These are phyloP conservation scores for Streptanthus diversifolius DNA, from an alignment of 345 rosid species.

Conservation along the genomic window DNA sequence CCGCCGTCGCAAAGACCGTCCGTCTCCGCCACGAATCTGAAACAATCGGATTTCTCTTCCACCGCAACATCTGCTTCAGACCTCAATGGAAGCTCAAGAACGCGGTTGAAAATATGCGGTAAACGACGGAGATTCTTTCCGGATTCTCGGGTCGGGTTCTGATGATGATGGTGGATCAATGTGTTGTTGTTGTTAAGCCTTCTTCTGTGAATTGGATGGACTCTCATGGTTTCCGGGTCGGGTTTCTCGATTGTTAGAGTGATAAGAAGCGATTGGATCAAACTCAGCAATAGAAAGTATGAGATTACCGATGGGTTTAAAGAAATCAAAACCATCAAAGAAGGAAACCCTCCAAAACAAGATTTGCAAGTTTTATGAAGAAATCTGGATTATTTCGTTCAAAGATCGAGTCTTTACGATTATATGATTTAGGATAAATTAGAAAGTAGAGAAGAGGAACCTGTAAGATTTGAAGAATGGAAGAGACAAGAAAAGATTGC, in stretches of 20 bases:
- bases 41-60: slow-evolving; percentile 71
- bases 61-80: slow-evolving; percentile 80
- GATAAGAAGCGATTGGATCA: slow-evolving; percentile 15
- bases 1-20: slow-evolving; percentile 40
- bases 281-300: slow-evolving; percentile 24
- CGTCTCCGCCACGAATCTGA: slow-evolving; percentile 81
- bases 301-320: neutral
- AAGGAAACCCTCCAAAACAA: neutral
- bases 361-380: neutral
- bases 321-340: slow-evolving; percentile 27
- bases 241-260: slow-evolving; percentile 13
- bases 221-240: slow-evolving; percentile 62
- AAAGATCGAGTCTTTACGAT: neutral
- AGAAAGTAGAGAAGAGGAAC: neutral
- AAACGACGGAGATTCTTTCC: slow-evolving; percentile 83
- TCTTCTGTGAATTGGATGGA: slow-evolving; percentile 69
- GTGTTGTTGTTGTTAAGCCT: slow-evolving; percentile 48
- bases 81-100: slow-evolving; percentile 85
- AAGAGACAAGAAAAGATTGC: slow-evolving; percentile 23
- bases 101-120: slow-evolving; percentile 93
- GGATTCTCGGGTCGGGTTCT: slow-evolving; percentile 43
- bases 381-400: neutral
- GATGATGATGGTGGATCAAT: slow-evolving; percentile 39
- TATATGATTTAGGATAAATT: no score
- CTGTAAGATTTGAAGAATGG: slow-evolving; percentile 7